Conservation (phyloP, 179 eudicot genomes). For the Beta corolliflora region DNA sequence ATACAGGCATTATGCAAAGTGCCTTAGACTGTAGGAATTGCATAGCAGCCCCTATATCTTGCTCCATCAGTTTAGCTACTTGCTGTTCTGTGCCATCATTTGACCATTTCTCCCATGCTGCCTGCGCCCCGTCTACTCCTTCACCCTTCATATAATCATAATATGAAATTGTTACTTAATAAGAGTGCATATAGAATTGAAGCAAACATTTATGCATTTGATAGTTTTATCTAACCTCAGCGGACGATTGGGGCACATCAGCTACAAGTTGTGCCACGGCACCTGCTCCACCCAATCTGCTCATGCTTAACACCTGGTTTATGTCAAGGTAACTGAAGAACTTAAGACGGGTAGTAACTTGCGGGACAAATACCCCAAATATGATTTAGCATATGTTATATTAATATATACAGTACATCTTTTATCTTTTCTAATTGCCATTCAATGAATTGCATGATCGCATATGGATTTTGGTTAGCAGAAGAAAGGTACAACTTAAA, state of each 20-base stretch:
- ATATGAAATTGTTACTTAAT: background rate
- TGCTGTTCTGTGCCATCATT: slow-evolving; percentile 78
- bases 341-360: slow-evolving; percentile 12
- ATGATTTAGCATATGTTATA: background rate
- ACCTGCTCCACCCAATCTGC: slow-evolving; percentile 95
- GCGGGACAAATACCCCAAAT: background rate
- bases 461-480: slow-evolving; percentile 2
- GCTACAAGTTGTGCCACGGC: slow-evolving; percentile 95
- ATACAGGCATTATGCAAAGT: slow-evolving; percentile 95
- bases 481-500: background rate
- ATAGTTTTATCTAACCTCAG: slow-evolving; percentile 56
- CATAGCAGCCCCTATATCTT: slow-evolving; percentile 94
- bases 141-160: slow-evolving; percentile 42
- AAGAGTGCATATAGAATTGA: background rate
- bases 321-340: slow-evolving; percentile 9
- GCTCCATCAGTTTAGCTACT: slow-evolving; percentile 88
- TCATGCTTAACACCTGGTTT: slow-evolving; percentile 92
- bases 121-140: slow-evolving; percentile 44
- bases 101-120: slow-evolving; percentile 95
- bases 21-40: slow-evolving; percentile 94
- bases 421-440: slow-evolving; percentile 1
- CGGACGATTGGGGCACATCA: slow-evolving; percentile 70
- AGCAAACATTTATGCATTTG: background rate
- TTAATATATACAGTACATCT: background rate
- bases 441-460: slow-evolving; percentile 1